Percentiles rank a stretch among this genome's conserved stretches.
phyloP scores from a whole-genome alignment of 108 stramenopile species.

The Stephanodiscus triporus region DNA sequence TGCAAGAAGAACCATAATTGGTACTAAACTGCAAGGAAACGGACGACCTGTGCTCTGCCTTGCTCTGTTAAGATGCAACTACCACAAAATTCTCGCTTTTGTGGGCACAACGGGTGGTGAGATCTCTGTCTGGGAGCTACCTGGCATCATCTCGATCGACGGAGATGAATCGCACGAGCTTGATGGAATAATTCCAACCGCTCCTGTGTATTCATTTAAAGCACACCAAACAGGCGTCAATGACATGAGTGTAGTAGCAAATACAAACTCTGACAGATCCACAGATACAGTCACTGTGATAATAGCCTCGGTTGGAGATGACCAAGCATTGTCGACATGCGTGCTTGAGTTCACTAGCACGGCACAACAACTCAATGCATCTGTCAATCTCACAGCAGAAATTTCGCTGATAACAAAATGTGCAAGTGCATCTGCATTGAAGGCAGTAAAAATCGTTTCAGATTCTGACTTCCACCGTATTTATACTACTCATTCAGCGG shows the following conservation, averaged over 20 bases:
- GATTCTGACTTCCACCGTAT: conserved; percentile 33
- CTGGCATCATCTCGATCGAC: conserved; percentile 9
- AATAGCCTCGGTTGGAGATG: conserved; percentile 71
- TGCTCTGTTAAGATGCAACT: conserved; percentile 26
- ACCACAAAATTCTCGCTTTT: conserved; percentile 41
- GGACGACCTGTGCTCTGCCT: conserved; percentile 68
- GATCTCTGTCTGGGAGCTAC: conserved; percentile 58
- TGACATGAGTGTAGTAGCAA: conserved; percentile 42
- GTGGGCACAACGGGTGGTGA: conserved; percentile 76
- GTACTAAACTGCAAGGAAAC: conserved; percentile 24
- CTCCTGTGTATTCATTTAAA: conserved; percentile 32
- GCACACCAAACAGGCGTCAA: conserved; percentile 76
- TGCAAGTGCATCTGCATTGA: conserved; percentile 71
- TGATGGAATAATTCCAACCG: conserved; percentile 19
- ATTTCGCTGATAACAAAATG: conserved; percentile 21
- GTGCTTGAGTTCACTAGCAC: conserved; percentile 11
- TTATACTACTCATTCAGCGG: conserved; percentile 59
- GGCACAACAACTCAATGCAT: background rate
- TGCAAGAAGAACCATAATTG: conserved; percentile 40
- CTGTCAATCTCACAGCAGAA: background rate
- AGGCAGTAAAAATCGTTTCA: conserved; percentile 50
- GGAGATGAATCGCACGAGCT: background rate
- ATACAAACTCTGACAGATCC: background rate
- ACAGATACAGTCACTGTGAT: conserved; percentile 10
- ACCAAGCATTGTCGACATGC: conserved; percentile 60